Evolutionary conservation across 164 flowering plant species (phyloP).

Genomic region (Aristolochia contorta): DNA sequence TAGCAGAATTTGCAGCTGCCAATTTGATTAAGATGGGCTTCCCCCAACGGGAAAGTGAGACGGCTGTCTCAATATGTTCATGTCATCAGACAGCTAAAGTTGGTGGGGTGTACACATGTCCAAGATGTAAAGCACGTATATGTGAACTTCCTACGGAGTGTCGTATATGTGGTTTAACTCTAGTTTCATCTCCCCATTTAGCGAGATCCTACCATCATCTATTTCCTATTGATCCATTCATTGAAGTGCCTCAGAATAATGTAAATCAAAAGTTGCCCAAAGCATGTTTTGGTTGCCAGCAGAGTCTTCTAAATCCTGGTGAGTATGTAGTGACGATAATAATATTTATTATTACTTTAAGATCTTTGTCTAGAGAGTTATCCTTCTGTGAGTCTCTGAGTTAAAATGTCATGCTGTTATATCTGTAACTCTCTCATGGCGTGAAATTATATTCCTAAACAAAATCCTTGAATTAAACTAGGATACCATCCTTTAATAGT

Average conservation of each 20-base stretch:
- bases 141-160: constrained; percentile 94
- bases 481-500: too few species aligned
- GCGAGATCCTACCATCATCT: constrained; percentile 98
- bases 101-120: constrained; percentile 94
- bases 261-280: constrained; percentile 23
- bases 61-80: constrained; percentile 77
- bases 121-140: constrained; percentile 91
- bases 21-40: constrained; percentile 95
- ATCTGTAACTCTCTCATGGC: too few species aligned
- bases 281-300: constrained; percentile 87
- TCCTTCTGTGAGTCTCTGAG: too few species aligned
- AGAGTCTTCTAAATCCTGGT: constrained; percentile 52
- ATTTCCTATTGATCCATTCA: constrained; percentile 74
- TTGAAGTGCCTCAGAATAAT: constrained; percentile 42
- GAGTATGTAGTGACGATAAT: constrained; percentile 7
- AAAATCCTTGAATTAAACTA: too few species aligned
- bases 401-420: too few species aligned
- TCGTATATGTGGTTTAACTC: constrained; percentile 83
- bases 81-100: constrained; percentile 87
- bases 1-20: constrained; percentile 86
- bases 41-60: constrained; percentile 94
- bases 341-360: too few species aligned
- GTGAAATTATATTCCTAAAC: too few species aligned
- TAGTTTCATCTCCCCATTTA: constrained; percentile 94
- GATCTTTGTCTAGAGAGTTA: too few species aligned